phyloP scores from a whole-genome alignment of 2,329 filamentous ascomycete genomes.

The Ophiostoma pallidulum region DNA sequence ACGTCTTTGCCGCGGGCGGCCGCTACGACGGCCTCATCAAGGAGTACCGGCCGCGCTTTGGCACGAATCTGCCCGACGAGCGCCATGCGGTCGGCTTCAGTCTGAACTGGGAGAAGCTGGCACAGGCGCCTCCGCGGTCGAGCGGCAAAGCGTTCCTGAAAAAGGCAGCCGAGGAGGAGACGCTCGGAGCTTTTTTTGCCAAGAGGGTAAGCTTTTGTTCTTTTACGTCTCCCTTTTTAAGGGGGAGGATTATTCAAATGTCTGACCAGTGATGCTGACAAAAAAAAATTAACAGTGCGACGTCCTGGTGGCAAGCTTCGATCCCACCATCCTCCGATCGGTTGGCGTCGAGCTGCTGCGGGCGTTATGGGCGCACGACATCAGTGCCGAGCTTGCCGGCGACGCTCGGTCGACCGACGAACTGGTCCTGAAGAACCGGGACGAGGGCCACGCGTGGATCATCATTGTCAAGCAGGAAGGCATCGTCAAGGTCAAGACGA shows the following conservation, averaged over 20 bases:
- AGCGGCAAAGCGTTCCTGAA: conserved; percentile 50
- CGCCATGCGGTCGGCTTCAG: conserved; percentile 88
- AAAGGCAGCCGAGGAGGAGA: conserved; percentile 53
- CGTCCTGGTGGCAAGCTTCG: conserved; percentile 82
- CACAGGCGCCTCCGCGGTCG: conserved; percentile 48
- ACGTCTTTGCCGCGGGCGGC: conserved; percentile 88
- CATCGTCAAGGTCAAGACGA: conserved; percentile 69
- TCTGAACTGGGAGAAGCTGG: conserved; percentile 75
- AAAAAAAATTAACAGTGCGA: conserved; percentile 68
- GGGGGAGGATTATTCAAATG: too few species aligned
- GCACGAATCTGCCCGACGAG: conserved; percentile 47
- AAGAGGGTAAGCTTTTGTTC: conserved; percentile 54
- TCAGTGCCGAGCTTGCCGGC: conserved; percentile 79
- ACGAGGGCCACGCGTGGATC: conserved; percentile 75
- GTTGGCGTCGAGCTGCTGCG: conserved; percentile 69
- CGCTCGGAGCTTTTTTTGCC: conserved; percentile 47
- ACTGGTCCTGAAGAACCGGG: conserved; percentile 63
- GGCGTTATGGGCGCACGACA: conserved; percentile 70
- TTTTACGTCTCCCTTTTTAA: too few species aligned
- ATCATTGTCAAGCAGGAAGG: conserved; percentile 71
- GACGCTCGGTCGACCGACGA: conserved; percentile 74
- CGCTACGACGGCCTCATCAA: conserved; percentile 85
- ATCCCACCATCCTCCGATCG: conserved; percentile 63
- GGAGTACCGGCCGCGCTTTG: conserved; percentile 65
- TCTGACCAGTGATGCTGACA: neutral